Conservation (phyloP, 1,284 basidiomycete genomes). For the Blastosporella zonata region DNA sequence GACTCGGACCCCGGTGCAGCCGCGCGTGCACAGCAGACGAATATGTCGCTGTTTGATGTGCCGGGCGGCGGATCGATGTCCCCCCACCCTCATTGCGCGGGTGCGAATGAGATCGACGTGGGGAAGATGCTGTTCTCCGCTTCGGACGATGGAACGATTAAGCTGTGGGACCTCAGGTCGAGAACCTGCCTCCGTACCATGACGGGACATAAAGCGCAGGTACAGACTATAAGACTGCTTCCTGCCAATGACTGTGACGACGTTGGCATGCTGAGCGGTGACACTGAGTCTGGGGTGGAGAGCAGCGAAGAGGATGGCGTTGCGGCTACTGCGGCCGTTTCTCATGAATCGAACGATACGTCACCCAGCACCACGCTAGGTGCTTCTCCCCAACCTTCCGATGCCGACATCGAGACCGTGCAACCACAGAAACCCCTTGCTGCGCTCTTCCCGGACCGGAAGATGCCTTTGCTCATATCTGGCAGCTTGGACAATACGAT, state of each 20-base stretch:
- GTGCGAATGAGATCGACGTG: conserved; percentile 57
- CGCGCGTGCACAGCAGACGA: conserved; percentile 35
- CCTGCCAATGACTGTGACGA: conserved; percentile 52
- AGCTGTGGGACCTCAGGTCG: conserved; percentile 88
- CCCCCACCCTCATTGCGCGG: conserved; percentile 25
- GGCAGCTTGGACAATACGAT: conserved; percentile 96
- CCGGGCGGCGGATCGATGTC: conserved; percentile 24
- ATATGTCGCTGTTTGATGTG: conserved; percentile 35
- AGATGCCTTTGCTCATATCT: conserved; percentile 78
- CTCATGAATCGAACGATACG: neutral
- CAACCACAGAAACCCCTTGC: conserved; percentile 1
- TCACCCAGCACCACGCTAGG: neutral
- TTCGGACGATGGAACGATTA: conserved; percentile 92
- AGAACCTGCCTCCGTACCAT: conserved; percentile 85
- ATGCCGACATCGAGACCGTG: neutral
- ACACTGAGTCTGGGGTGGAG: neutral
- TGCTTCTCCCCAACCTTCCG: neutral
- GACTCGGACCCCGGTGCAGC: conserved; percentile 53
- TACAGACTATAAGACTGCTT: conserved; percentile 87
- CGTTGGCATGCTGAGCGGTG: conserved; percentile 16
- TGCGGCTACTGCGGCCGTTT: neutral
- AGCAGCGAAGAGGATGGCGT: neutral
- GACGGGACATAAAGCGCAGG: conserved; percentile 90
- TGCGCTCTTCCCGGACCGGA: conserved; percentile 27
- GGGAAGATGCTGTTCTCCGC: conserved; percentile 97